Percentiles rank a stretch among this genome's conserved stretches.
These are phyloP conservation scores for Medicago arabica DNA, from an alignment of 306 rosid genomes.

Conservation along the genomic window DNA sequence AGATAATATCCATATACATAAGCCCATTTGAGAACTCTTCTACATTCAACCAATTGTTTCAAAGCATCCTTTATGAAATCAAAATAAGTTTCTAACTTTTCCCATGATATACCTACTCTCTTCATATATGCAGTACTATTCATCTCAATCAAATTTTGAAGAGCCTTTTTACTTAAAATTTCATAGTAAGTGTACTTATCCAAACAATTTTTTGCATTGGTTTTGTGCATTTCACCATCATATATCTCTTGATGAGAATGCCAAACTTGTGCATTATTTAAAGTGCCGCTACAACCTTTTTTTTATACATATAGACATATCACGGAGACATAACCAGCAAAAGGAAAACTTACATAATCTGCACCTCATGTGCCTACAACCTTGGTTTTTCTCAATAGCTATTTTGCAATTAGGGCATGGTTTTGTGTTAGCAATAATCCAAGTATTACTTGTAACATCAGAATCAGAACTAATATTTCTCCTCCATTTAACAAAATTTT, in stretches of 20 bases:
- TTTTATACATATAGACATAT: neutral
- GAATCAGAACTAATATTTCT: neutral
- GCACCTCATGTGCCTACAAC: constrained; percentile 24
- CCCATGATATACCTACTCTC: constrained; percentile 32
- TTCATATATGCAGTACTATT: constrained; percentile 38
- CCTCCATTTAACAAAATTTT: constrained; percentile 19
- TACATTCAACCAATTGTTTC: constrained; percentile 59
- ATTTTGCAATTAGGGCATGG: constrained; percentile 24
- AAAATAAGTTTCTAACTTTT: constrained; percentile 44
- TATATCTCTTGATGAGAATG: constrained; percentile 16
- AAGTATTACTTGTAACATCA: neutral
- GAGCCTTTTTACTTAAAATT: constrained; percentile 42
- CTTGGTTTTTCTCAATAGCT: constrained; percentile 29
- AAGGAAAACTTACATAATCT: constrained; percentile 14
- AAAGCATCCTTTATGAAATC: constrained; percentile 52
- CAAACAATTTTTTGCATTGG: constrained; percentile 43
- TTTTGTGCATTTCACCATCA: constrained; percentile 36
- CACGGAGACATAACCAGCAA: constrained; percentile 42
- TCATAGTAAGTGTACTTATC: constrained; percentile 61
- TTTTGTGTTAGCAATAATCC: constrained; percentile 33
- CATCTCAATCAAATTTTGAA: constrained; percentile 31
- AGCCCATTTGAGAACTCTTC: constrained; percentile 64
- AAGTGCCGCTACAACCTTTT: neutral
- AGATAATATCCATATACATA: constrained; percentile 61
- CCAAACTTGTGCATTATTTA: neutral